A percentile compares a stretch with the other conserved stretches of the same genome.
Evolutionary conservation across 345 rosid species (phyloP).

Genomic region (Eucalyptus camaldulensis): DNA sequence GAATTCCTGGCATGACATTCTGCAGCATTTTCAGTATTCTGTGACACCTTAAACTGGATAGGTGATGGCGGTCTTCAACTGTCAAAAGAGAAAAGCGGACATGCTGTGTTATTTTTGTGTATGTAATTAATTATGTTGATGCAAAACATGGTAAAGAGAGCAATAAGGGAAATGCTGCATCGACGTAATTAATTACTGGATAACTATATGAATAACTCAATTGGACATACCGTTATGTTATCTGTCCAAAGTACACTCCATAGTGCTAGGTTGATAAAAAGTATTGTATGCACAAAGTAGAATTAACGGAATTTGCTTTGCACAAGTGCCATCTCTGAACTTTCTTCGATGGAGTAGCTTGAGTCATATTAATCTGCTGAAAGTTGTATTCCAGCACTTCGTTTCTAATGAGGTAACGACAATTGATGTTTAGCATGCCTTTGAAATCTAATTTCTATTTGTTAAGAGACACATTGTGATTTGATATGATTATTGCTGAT

Average conservation of each 20-base stretch:
- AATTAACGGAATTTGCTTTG: neutral
- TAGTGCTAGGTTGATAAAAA: neutral
- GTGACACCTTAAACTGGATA: neutral
- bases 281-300: neutral
- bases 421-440: neutral
- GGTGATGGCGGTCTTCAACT: neutral
- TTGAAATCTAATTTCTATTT: neutral
- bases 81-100: neutral
- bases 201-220: neutral
- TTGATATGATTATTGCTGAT: neutral
- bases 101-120: neutral
- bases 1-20: neutral
- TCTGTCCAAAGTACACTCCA: neutral
- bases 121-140: neutral
- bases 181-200: neutral
- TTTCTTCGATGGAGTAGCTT: neutral
- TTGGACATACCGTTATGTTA: neutral
- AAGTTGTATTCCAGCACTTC: neutral
- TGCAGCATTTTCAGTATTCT: neutral
- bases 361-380: neutral
- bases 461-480: neutral
- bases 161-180: neutral
- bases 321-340: neutral
- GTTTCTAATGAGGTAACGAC: neutral
- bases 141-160: neutral